Evolutionary conservation across 169 alveolate species (phyloP), one percentile per base, ranked within the genome.

Genomic region (Eimeria tenella): DNA sequence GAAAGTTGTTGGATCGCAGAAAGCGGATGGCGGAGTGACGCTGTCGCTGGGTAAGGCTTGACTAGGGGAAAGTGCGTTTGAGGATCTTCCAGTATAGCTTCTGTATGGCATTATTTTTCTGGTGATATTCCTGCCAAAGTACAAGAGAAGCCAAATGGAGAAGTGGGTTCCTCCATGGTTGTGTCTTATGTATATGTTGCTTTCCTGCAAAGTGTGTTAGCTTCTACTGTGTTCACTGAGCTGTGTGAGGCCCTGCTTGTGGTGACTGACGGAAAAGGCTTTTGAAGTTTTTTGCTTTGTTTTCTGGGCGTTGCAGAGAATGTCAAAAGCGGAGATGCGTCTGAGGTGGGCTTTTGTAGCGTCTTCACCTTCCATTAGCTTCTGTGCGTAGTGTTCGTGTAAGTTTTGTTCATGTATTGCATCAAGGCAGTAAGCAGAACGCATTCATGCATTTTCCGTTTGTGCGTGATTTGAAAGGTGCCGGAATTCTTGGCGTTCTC

Each of bases 1-100:
- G 53, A 97, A 96, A 70, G 96, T 96, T 58, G 87, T 83, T 17
- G 95, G 97, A 13, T 96, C 88, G 11, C 98, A 21, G 97, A 97
- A 77, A 99, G 97, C 60, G 93, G 97, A 97, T 4, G 99, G 98
- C 73, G 96, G 95, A n/a, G 98, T 95, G 50, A 86, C 94, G 11
- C 83, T 94, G 21, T 63, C 90, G 86, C 53, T 82, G 68, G 89
- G 95, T 96, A 52, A 96, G 96, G 74, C 21, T 63, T 63, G n/a
- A 15, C 21, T 23, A 81, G 17, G 94, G 95, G 68, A 87, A 17
- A 9, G 21, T 63, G 60, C 4, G 23, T 91, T 52, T 7, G n/a
- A n/a, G 77, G 31, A 9, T 21, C 68, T 23, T 5, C 71, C 10
- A 15, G 9, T 31, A 71, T 21, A 49, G 63, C 73, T 52, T 4